phyloP scores from a whole-genome alignment of 2,329 filamentous ascomycete genomes.

The Ceratocystis alfenasii region DNA sequence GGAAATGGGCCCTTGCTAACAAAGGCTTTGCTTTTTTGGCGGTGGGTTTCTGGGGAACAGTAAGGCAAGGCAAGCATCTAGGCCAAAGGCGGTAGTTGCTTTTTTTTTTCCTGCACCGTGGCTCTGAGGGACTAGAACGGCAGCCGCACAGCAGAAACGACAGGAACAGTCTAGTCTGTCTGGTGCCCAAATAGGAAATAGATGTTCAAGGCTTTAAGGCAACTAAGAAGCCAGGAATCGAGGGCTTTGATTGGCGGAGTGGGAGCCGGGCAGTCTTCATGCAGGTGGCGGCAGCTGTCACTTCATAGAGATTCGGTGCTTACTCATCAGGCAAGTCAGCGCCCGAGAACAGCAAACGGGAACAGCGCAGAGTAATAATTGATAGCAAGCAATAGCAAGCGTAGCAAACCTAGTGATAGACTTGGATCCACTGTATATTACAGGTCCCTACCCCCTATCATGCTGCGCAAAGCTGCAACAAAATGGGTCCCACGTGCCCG shows the following conservation, averaged over 20 bases:
- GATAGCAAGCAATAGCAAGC: too few relatives aligned
- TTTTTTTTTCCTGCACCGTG: not conserved
- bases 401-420: not conserved
- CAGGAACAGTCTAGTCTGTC: not conserved
- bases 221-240: constrained; percentile 2
- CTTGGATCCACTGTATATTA: not conserved
- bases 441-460: not conserved
- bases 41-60: not conserved
- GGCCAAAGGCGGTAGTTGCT: constrained; percentile 5
- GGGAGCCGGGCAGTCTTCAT: too few relatives aligned
- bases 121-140: not conserved
- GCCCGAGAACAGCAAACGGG: not conserved
- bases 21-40: not conserved
- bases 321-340: not conserved
- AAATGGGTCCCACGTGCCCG: constrained; percentile 2
- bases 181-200: constrained; percentile 5
- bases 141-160: not conserved
- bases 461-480: not conserved
- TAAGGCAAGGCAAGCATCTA: not conserved
- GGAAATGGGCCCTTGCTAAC: constrained; percentile 10
- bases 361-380: too few relatives aligned
- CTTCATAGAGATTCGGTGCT: accelerated
- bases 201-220: not conserved
- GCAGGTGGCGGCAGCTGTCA: not conserved
- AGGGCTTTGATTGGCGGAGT: not conserved